Evolutionary conservation across 495 filamentous ascomycete genomes (phyloP), one percentile per base, ranked within the genome.

Genomic region (Cercophora newfieldiana): DNA sequence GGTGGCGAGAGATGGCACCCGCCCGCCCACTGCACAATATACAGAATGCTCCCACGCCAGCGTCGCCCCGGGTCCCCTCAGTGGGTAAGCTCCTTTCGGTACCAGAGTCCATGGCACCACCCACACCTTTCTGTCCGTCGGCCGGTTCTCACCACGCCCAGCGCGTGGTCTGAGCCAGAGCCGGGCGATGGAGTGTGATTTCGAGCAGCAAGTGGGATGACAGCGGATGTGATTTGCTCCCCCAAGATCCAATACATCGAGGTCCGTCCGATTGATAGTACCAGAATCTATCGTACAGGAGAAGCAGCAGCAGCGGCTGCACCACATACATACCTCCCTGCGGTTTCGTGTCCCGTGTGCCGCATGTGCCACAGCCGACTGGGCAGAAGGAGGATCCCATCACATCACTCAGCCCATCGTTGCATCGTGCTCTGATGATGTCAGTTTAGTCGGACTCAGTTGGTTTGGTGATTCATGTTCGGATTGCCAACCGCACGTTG

Each of bases 211-310:
- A 14, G 44, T 14, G 44, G 1, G 51, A 22, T 22, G 51, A 28
- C 26, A 22, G 51, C 18, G 12, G 51, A 55, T 26, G 16, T 24
- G 53, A 31, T 59, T 30, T 14, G 33, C n/a, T 31, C n/a, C 33
- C 59, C 65, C 69, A 66, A 71, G 66, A 71, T 70, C 68, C 65
- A 24, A 48, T 47, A 14, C 59, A 51, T 30, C 50, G 65, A 68
- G 68, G 68, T 70, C 67, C 65, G 68, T 70, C 67, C 65, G 66
- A 63, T 60, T 47, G 37, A 44, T 44, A 44, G 37, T 44, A 44
- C 37, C 37, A 44, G 37, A 44, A 24, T 55, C 21, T 8, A 28
- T 26, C 51, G 22, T 26, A 1, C 22, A 55, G 51, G 51, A 28
- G 51, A 8, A 44, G 37, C 37, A 44, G 37, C 37, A 44, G 37